Evolutionary conservation across 2,329 filamentous ascomycete species (phyloP).

Genomic region (Colletotrichum salicis): DNA sequence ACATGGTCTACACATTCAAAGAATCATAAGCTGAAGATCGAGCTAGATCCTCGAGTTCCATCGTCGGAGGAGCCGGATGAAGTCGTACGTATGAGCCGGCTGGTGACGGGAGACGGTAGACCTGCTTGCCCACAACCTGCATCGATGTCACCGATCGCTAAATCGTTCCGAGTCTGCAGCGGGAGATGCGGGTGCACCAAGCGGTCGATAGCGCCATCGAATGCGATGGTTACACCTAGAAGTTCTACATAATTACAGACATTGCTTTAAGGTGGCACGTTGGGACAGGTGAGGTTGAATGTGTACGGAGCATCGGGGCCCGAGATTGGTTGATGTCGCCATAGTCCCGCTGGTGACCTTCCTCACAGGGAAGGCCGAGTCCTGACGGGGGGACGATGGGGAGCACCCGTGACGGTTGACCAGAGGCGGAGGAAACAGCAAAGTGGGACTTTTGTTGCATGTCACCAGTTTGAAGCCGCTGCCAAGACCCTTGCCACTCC

Average conservation of each 20-base stretch:
- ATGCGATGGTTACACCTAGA: not conserved
- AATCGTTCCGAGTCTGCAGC: not conserved
- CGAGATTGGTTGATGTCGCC: not conserved
- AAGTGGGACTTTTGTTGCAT: not conserved
- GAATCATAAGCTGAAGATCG: not conserved
- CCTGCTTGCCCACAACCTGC: not conserved
- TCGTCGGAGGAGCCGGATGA: not conserved
- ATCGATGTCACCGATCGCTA: not conserved
- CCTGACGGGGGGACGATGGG: not conserved
- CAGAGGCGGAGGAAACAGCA: not conserved
- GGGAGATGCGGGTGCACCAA: not conserved
- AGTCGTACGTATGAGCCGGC: not conserved
- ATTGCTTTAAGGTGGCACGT: not conserved
- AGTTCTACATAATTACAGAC: not conserved
- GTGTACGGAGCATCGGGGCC: not conserved
- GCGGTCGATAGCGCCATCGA: not conserved
- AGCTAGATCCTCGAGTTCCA: not conserved
- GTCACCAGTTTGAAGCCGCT: not conserved
- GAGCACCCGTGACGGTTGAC: not conserved
- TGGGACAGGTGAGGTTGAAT: not conserved
- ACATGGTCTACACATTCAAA: not conserved
- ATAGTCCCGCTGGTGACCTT: not conserved
- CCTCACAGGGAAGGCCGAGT: slow-evolving; percentile 2
- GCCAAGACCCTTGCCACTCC: slow-evolving; percentile 12
- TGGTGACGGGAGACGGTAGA: not conserved